These are phyloP conservation scores for Endothia cerciana DNA, from an alignment of 2,329 filamentous ascomycete genomes.

Conservation along the genomic window DNA sequence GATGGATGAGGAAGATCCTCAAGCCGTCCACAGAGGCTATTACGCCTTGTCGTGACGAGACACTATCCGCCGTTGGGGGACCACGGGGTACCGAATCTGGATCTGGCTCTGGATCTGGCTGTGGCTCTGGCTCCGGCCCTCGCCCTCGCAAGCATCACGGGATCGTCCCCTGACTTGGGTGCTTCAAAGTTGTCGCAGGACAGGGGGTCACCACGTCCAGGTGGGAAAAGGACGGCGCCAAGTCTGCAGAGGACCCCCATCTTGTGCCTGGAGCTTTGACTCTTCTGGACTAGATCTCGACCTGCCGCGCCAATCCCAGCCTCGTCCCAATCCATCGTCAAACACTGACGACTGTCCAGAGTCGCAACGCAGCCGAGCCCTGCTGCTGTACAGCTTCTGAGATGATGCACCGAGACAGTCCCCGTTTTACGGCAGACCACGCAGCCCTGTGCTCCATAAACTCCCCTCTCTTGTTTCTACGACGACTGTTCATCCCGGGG, in stretches of 20 bases:
- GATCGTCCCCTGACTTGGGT: conserved; percentile 33
- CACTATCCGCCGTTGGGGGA: not conserved
- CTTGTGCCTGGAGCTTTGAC: conserved; percentile 27
- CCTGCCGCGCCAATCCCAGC: conserved; percentile 5
- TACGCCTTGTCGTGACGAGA: not conserved
- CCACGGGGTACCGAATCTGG: not conserved
- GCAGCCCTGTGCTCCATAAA: conserved; percentile 2
- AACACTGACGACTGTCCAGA: conserved; percentile 7
- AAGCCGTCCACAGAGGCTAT: no score
- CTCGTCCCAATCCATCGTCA: conserved; percentile 13
- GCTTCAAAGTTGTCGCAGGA: conserved; percentile 55
- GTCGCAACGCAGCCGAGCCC: conserved; percentile 5
- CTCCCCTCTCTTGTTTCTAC: conserved; percentile 1
- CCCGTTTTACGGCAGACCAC: conserved; percentile 8
- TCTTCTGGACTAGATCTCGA: conserved; percentile 19
- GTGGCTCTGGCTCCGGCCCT: not conserved
- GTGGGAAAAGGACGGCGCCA: conserved; percentile 21
- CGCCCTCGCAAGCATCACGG: conserved; percentile 2
- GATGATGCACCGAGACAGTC: conserved; percentile 7
- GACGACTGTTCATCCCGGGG: not conserved
- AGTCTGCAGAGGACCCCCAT: conserved; percentile 16
- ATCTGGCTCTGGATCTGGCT: not conserved
- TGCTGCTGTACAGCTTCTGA: not conserved
- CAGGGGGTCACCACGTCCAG: conserved; percentile 38
- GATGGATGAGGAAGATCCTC: no score